These are phyloP conservation scores for Penicillium nordicum DNA, from an alignment of 2,329 filamentous ascomycete genomes.

Conservation along the genomic window DNA sequence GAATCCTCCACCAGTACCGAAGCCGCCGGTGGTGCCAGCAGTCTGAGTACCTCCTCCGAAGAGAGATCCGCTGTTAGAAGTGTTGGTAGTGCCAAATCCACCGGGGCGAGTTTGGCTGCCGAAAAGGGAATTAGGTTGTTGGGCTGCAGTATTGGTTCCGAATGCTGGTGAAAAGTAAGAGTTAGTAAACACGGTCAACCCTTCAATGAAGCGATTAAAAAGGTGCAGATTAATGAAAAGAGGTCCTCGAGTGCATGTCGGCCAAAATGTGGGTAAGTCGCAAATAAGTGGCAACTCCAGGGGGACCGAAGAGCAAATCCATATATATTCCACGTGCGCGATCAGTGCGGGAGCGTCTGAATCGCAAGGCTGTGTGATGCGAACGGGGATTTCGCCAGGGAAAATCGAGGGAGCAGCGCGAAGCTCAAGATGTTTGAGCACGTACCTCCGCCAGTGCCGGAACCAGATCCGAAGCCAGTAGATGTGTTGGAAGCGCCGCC, in stretches of 20 bases:
- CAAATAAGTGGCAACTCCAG: background rate
- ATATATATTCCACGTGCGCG: background rate
- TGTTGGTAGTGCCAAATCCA: conserved; percentile 32
- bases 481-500: conserved; percentile 29
- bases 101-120: conserved; percentile 32
- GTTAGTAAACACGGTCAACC: conserved; percentile 18
- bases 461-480: conserved; percentile 34
- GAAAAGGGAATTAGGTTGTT: conserved; percentile 37
- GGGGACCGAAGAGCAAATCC: background rate
- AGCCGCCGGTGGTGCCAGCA: conserved; percentile 29
- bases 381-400: conserved; percentile 10
- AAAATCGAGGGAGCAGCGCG: conserved; percentile 19
- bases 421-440: conserved; percentile 26
- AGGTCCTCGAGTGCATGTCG: background rate
- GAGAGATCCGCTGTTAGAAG: conserved; percentile 29
- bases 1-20: conserved; percentile 29
- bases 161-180: conserved; percentile 30
- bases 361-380: conserved; percentile 5
- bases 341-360: background rate
- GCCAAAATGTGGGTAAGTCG: background rate
- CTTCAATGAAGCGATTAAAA: background rate
- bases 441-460: conserved; percentile 41
- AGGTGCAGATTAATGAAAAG: background rate
- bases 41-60: conserved; percentile 31
- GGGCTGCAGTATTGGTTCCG: conserved; percentile 30